These are phyloP conservation scores for Plasmodium cynomolgi DNA, from an alignment of 169 alveolate species.

Conservation along the genomic window DNA sequence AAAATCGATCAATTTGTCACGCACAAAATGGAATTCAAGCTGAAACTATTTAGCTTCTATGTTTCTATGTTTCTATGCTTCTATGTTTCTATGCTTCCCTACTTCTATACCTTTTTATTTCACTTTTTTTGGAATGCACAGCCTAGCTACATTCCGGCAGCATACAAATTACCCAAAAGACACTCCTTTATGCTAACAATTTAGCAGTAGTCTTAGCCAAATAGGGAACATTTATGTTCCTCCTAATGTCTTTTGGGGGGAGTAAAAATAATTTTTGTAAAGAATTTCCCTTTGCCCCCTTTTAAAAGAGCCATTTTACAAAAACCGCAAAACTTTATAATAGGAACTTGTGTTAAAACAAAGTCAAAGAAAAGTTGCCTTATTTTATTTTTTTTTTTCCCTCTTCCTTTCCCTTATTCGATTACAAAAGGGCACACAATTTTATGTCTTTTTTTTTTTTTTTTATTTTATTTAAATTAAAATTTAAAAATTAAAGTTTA, in stretches of 20 bases:
- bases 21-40: not conserved
- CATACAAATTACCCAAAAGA: not conserved
- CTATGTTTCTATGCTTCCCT: no score
- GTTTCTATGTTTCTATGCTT: no score
- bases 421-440: not conserved
- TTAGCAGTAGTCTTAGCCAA: not conserved
- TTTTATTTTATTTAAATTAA: not conserved
- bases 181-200: not conserved
- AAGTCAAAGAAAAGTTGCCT: not conserved
- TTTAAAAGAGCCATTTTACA: not conserved
- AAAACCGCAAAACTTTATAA: not conserved
- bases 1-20: not conserved
- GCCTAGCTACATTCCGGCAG: not conserved
- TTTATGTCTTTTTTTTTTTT: not conserved
- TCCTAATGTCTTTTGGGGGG: no score
- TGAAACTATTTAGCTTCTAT: no score
- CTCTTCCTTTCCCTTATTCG: not conserved
- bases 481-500: not conserved
- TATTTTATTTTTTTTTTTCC: no score
- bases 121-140: not conserved
- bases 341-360: not conserved
- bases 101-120: no score
- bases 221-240: not conserved
- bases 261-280: not conserved
- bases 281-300: not conserved